These are phyloP conservation scores for Marasmius tenuissimus DNA, from an alignment of 1,284 basidiomycete species.

Conservation along the genomic window DNA sequence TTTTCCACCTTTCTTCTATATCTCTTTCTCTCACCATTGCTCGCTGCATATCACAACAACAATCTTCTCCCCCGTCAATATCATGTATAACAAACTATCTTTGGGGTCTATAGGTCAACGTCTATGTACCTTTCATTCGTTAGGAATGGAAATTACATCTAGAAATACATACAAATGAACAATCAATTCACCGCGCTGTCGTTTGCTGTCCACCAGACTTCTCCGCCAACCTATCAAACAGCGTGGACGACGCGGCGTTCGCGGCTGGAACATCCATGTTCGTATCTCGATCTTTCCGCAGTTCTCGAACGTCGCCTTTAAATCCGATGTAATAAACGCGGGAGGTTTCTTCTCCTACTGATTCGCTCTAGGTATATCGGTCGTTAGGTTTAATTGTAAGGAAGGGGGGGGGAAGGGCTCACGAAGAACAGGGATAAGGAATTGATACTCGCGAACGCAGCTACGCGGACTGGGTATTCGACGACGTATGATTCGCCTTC, in stretches of 20 bases:
- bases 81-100: too few relatives aligned
- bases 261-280: conserved; percentile 71
- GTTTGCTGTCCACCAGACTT: conserved; percentile 55
- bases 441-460: conserved; percentile 74
- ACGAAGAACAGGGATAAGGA: conserved; percentile 79
- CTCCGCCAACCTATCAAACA: conserved; percentile 62
- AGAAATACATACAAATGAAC: too few relatives aligned
- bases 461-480: conserved; percentile 76
- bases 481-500: conserved; percentile 66
- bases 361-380: conserved; percentile 51
- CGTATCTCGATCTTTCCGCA: conserved; percentile 56
- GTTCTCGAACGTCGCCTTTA: conserved; percentile 66
- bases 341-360: conserved; percentile 60
- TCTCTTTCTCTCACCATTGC: too few relatives aligned
- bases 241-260: conserved; percentile 63
- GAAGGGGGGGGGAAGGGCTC: conserved; percentile 26
- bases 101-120: too few relatives aligned
- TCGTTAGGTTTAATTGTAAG: neutral
- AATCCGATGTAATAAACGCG: conserved; percentile 80
- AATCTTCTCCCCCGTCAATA: too few relatives aligned
- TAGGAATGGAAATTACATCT: too few relatives aligned
- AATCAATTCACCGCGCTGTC: conserved; percentile 41
- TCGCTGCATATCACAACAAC: too few relatives aligned
- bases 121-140: too few relatives aligned
- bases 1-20: too few relatives aligned